Evolutionary conservation across 208 protist species (phyloP).

Genomic region (Trypanosomatidae sp.): DNA sequence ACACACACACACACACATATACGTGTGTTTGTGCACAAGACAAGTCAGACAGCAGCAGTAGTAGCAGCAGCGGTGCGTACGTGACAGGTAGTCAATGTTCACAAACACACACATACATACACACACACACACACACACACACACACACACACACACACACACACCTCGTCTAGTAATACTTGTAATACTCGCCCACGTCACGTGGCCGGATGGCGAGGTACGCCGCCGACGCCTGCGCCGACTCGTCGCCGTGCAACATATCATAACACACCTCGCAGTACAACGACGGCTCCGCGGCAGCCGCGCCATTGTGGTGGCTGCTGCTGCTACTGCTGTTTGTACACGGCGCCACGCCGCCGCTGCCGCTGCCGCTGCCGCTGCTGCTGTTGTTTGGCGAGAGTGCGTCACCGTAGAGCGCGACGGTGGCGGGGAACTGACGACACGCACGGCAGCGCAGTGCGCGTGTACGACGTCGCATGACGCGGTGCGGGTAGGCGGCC

Average conservation of each 20-base stretch:
- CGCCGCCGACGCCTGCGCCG: constrained; percentile 17
- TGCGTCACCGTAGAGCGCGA: constrained; percentile 45
- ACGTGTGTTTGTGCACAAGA: no score
- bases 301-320: no score
- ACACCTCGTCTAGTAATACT: constrained; percentile 1
- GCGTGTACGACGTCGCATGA: constrained; percentile 14
- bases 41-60: no score
- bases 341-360: no score
- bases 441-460: constrained; percentile 48
- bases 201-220: constrained; percentile 19
- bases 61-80: no score
- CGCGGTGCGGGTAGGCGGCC: constrained; percentile 37
- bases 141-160: background rate
- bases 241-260: constrained; percentile 36
- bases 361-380: no score
- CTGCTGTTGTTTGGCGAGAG: constrained; percentile 20
- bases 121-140: background rate
- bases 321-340: no score
- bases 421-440: constrained; percentile 35
- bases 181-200: constrained; percentile 29
- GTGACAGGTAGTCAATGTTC: no score
- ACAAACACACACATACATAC: no score
- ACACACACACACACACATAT: no score
- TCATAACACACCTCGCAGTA: constrained; percentile 70
- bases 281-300: constrained; percentile 17